phyloP scores from a whole-genome alignment of 2,329 filamentous ascomycete species.

The Trichothecium sympodiale region DNA sequence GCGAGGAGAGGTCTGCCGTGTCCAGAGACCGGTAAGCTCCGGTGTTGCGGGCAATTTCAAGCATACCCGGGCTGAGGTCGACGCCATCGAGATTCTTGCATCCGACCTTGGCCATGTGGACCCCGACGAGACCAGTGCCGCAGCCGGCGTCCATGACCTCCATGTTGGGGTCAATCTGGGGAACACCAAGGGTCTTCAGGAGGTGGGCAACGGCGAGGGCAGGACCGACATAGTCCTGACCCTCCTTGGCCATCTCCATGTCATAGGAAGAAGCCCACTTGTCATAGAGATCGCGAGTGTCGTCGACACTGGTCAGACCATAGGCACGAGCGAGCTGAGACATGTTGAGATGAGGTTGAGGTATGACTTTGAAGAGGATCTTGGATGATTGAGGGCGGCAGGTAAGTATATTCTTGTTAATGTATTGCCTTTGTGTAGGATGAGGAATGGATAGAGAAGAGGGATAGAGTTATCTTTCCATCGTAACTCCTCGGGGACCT shows the following conservation, averaged over 20 bases:
- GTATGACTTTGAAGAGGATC: no score
- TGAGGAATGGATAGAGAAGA: no score
- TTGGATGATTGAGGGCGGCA: no score
- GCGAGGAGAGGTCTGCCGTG: constrained; percentile 33
- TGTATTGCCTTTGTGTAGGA: no score
- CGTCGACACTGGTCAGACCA: constrained; percentile 13
- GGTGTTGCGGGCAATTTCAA: constrained; percentile 35
- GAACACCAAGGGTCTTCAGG: constrained; percentile 15
- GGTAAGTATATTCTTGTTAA: no score
- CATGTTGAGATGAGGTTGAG: constrained; percentile 9
- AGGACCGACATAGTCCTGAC: constrained; percentile 32
- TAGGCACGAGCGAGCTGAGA: constrained; percentile 17
- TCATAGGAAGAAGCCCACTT: constrained; percentile 25
- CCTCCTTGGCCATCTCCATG: constrained; percentile 18
- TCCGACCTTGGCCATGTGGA: constrained; percentile 30
- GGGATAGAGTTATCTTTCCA: no score
- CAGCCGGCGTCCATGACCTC: constrained; percentile 43
- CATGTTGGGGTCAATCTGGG: constrained; percentile 11
- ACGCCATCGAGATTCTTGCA: constrained; percentile 37
- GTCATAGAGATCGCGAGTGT: constrained; percentile 20
- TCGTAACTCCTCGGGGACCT: no score
- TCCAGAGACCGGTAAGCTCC: constrained; percentile 34
- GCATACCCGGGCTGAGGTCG: constrained; percentile 41
- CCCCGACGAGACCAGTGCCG: constrained; percentile 41
- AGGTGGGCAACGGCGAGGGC: constrained; percentile 21